Base-by-base conservation (phyloP, 768 basidiomycete genomes). In the Kwoniella shandongensis region DNA sequence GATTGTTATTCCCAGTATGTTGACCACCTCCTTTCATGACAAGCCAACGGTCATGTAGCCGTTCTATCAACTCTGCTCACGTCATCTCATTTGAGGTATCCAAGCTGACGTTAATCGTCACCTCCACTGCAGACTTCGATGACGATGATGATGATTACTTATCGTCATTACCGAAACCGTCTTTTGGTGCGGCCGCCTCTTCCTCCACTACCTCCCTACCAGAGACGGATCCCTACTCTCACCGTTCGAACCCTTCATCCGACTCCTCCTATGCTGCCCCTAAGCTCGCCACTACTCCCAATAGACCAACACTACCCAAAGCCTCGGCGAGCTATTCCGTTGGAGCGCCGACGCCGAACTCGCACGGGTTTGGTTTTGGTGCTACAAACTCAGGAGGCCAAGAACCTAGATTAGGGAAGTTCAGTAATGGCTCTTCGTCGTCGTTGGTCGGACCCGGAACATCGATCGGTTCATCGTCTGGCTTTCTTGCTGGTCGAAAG, bases 351-450 rank as follows among this genome's bases (percentile, higher is more conserved):
- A 44, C 41, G 4, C 54, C 51, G 18, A 29, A 54, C 27, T 25
- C 56, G 18, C 39, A 36, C 18, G 48, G 23, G 7, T 36, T 42
- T 39, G 58, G 58, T 8, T 62, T 59, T 20, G 38, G 41, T 7
- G n/a, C n/a, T n/a, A n/a, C n/a, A n/a, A 54, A 53, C 25, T 42
- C 22, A n/a, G 20, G 39, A 10, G 45, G 13, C 25, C 15, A 36
- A 15, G 54, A 57, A 26, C 38, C 47, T 1, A 51, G 52, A 26
- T 36, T 72, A 12, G 68, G 65, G 1, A 67, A 72, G 48, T 61
- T 69, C 49, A 67, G 61, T 32, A 72, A 72, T 54, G 70, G 70
- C 18, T 72, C 70, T 7, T 57, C 63, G 1, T 54, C 70, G 2
- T 67, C 65, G 6, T 30, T 72, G 22, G 45, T 62, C 23, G 63